Evolutionary conservation across 1,139 yeast genomes (phyloP).

Genomic region (Keqinozyma sinolaborantium): DNA sequence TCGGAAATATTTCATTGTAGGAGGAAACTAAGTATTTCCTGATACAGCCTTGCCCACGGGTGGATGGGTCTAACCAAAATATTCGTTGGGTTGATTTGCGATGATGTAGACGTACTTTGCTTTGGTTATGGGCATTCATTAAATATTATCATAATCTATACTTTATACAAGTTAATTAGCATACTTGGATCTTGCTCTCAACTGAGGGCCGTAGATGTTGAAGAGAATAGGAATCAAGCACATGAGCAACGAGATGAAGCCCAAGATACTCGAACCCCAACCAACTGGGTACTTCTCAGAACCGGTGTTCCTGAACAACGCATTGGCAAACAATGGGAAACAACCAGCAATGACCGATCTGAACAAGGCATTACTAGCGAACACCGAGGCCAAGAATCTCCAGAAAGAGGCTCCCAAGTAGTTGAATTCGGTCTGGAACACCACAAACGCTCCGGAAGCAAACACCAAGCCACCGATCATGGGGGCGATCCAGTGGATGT

Average conservation of each 20-base stretch:
- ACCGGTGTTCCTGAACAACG: conserved; percentile 45
- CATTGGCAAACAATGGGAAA: conserved; percentile 59
- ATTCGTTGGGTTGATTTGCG: too few species aligned
- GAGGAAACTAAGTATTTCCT: too few species aligned
- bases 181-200: conserved; percentile 46
- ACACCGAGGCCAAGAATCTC: conserved; percentile 52
- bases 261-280: conserved; percentile 52
- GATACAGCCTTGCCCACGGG: too few species aligned
- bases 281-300: conserved; percentile 50
- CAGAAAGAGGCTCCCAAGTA: conserved; percentile 31
- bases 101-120: too few species aligned
- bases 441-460: conserved; percentile 33
- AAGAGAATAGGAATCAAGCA: conserved; percentile 44
- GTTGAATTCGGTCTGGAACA: conserved; percentile 39
- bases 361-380: conserved; percentile 52
- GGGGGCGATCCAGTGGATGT: conserved; percentile 39
- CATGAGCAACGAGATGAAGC: conserved; percentile 38
- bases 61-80: too few species aligned
- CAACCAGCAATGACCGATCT: conserved; percentile 56
- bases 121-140: too few species aligned
- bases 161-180: conserved; percentile 16
- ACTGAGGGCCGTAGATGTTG: conserved; percentile 45
- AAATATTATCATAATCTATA: too few species aligned
- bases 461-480: conserved; percentile 39
- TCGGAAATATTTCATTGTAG: too few species aligned